phyloP scores from a whole-genome alignment of 371 early-diverging fungal species.

The Mucor piriformis region DNA sequence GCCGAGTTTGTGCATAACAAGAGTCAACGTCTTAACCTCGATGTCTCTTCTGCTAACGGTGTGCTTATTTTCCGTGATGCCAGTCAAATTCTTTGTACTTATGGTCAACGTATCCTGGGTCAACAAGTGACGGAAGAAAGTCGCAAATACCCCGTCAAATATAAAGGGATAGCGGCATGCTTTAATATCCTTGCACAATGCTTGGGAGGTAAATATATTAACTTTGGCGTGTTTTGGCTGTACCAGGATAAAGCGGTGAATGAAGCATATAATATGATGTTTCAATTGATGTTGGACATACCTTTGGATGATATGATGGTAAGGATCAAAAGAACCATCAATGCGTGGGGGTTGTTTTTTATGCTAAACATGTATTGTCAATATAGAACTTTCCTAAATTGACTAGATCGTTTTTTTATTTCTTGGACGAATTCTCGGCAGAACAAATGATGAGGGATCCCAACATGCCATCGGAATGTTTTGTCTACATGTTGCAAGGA shows the following conservation, averaged over 20 bases:
- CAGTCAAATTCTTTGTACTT: slow-evolving; percentile 56
- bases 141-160: slow-evolving; percentile 42
- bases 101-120: slow-evolving; percentile 37
- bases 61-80: slow-evolving; percentile 84
- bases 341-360: too few species aligned
- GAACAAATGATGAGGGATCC: slow-evolving; percentile 65
- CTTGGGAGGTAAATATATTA: slow-evolving; percentile 82
- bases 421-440: slow-evolving; percentile 61
- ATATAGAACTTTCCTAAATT: slow-evolving; percentile 67
- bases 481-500: slow-evolving; percentile 57
- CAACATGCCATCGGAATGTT: slow-evolving; percentile 50
- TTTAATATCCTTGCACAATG: slow-evolving; percentile 70
- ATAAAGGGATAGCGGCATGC: slow-evolving; percentile 79
- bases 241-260: slow-evolving; percentile 83
- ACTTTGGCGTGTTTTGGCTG: slow-evolving; percentile 85
- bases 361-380: too few species aligned
- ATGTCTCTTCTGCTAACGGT: slow-evolving; percentile 80
- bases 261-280: slow-evolving; percentile 62
- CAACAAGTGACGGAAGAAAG: slow-evolving; percentile 18
- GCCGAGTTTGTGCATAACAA: slow-evolving; percentile 78
- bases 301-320: slow-evolving; percentile 76
- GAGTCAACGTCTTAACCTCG: slow-evolving; percentile 77
- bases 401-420: slow-evolving; percentile 53
- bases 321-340: too few species aligned
- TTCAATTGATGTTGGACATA: slow-evolving; percentile 69